These are phyloP conservation scores for Paramecium sexaurelia DNA, from an alignment of 73 alveolate species.

Conservation along the genomic window DNA sequence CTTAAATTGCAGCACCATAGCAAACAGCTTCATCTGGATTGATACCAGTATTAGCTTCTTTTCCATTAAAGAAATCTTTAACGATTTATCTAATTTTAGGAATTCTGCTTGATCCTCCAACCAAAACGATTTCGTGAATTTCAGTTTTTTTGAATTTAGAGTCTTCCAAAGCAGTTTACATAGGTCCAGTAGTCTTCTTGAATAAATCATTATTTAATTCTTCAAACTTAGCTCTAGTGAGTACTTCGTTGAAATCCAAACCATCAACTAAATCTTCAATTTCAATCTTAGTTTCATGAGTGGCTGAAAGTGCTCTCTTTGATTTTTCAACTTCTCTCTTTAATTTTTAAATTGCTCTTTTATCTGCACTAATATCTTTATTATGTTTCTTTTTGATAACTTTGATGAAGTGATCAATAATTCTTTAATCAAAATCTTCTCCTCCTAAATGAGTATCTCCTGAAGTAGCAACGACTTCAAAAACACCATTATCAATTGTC, in stretches of 20 bases:
- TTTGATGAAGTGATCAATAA: constrained; percentile 93
- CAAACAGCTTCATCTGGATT: constrained; percentile 99
- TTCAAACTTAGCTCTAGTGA: constrained; percentile 98
- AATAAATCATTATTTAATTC: constrained; percentile 92
- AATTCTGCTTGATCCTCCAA: constrained; percentile 99
- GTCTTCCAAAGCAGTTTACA: constrained; percentile 93
- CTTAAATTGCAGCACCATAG: constrained; percentile 99
- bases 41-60: constrained; percentile 97
- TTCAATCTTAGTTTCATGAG: constrained; percentile 90
- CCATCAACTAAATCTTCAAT: constrained; percentile 97
- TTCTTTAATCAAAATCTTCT: constrained; percentile 98
- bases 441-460: constrained; percentile 99
- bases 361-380: constrained; percentile 86
- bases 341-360: constrained; percentile 94
- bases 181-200: constrained; percentile 96
- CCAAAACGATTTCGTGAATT: constrained; percentile 75
- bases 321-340: constrained; percentile 98
- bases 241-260: constrained; percentile 94
- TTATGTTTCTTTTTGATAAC: constrained; percentile 90
- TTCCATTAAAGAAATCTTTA: constrained; percentile 97
- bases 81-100: constrained; percentile 97
- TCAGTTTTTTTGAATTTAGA: constrained; percentile 87
- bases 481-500: constrained; percentile 97
- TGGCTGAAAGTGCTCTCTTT: constrained; percentile 96
- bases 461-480: constrained; percentile 97